phyloP scores from a whole-genome alignment of 805 yeast genomes.

The Saccharomycopsis amapae region DNA sequence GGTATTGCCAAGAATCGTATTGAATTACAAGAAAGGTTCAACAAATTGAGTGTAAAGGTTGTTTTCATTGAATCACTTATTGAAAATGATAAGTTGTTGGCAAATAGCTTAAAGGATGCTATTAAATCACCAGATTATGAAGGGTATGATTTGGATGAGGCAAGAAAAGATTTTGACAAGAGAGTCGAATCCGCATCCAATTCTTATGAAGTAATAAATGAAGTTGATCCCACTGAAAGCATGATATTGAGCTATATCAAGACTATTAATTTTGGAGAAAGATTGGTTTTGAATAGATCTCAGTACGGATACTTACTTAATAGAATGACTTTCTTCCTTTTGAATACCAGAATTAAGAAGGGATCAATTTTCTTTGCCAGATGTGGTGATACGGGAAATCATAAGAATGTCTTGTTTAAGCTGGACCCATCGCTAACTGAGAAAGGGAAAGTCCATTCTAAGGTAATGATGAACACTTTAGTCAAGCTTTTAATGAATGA shows the following conservation, averaged over 20 bases:
- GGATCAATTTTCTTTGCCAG: slow-evolving; percentile 93
- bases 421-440: slow-evolving; percentile 77
- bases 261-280: slow-evolving; percentile 84
- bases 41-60: slow-evolving; percentile 57
- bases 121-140: slow-evolving; percentile 80
- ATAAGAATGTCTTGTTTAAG: slow-evolving; percentile 49
- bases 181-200: slow-evolving; percentile 64
- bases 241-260: slow-evolving; percentile 70
- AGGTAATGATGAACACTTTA: slow-evolving; percentile 53
- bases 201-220: slow-evolving; percentile 63
- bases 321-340: slow-evolving; percentile 83
- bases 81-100: slow-evolving; percentile 61
- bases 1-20: slow-evolving; percentile 65
- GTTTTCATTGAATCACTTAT: slow-evolving; percentile 84
- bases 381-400: slow-evolving; percentile 51
- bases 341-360: slow-evolving; percentile 80
- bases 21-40: slow-evolving; percentile 48
- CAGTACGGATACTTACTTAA: slow-evolving; percentile 85
- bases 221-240: slow-evolving; percentile 23
- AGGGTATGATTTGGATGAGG: slow-evolving; percentile 67
- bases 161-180: slow-evolving; percentile 68
- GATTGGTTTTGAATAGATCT: slow-evolving; percentile 70
- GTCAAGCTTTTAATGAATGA: slow-evolving; percentile 27
- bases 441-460: slow-evolving; percentile 65
- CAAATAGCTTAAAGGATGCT: slow-evolving; percentile 77